These are phyloP conservation scores for Cyberlindnera maritima DNA, from an alignment of 805 yeast species.

Conservation along the genomic window DNA sequence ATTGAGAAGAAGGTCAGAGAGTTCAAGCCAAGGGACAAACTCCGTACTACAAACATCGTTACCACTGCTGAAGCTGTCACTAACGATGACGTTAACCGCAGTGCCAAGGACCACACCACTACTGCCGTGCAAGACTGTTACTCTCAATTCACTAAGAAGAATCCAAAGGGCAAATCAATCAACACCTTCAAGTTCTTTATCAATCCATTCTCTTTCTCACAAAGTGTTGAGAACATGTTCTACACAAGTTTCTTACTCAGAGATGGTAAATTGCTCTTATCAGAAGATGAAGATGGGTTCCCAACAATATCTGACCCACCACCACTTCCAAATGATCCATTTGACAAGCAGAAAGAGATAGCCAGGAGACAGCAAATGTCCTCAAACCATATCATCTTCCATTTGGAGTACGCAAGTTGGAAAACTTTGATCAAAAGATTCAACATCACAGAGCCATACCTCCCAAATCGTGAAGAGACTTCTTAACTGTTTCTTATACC, in stretches of 20 bases:
- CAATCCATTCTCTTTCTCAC: slow-evolving; percentile 74
- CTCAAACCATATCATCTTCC: slow-evolving; percentile 67
- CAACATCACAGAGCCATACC: slow-evolving; percentile 52
- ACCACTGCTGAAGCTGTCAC: slow-evolving; percentile 56
- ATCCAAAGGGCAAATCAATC: slow-evolving; percentile 37
- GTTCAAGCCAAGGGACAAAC: slow-evolving; percentile 37
- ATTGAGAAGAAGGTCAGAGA: slow-evolving; percentile 47
- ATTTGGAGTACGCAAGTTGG: slow-evolving; percentile 71
- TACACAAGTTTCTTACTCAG: slow-evolving; percentile 76
- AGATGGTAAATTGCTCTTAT: slow-evolving; percentile 62
- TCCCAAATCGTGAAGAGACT: slow-evolving; percentile 31
- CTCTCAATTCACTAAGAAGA: slow-evolving; percentile 32
- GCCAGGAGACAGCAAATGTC: slow-evolving; percentile 28
- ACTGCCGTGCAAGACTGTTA: slow-evolving; percentile 57
- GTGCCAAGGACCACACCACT: slow-evolving; percentile 60
- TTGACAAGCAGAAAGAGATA: slow-evolving; percentile 23
- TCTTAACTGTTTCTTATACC: too few relatives aligned
- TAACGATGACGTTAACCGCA: slow-evolving; percentile 47
- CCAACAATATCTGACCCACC: slow-evolving; percentile 39
- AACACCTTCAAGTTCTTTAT: slow-evolving; percentile 65
- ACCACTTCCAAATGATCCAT: slow-evolving; percentile 27
- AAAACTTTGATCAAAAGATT: slow-evolving; percentile 47
- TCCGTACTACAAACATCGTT: slow-evolving; percentile 38
- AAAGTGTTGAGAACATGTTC: slow-evolving; percentile 81
- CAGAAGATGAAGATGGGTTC: slow-evolving; percentile 46